These are phyloP conservation scores for Elongisporangium prolatum DNA, from an alignment of 352 stramenopile genomes.

Conservation along the genomic window DNA sequence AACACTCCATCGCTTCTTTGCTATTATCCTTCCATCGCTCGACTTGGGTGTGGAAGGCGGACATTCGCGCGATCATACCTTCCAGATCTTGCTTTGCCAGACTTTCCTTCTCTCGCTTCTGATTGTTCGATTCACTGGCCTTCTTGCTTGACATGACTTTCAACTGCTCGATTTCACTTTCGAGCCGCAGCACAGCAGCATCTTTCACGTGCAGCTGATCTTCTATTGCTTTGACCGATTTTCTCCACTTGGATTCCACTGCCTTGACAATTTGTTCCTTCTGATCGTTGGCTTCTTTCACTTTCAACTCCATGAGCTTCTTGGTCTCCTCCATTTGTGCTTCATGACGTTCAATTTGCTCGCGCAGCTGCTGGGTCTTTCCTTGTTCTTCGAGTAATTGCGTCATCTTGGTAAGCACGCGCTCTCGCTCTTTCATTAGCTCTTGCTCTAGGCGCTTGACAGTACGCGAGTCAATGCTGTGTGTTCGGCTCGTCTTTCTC, in stretches of 20 bases:
- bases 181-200: conserved; percentile 19
- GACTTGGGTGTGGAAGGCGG: conserved; percentile 40
- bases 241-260: conserved; percentile 20
- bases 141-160: conserved; percentile 10
- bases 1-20: conserved; percentile 33
- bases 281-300: conserved; percentile 6
- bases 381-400: conserved; percentile 59
- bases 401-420: conserved; percentile 63
- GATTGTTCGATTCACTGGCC: conserved; percentile 5
- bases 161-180: conserved; percentile 31
- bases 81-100: conserved; percentile 31
- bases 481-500: conserved; percentile 7
- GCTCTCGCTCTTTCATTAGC: conserved; percentile 66
- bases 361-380: conserved; percentile 54
- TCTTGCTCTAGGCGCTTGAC: conserved; percentile 29
- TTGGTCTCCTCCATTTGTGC: conserved; percentile 26
- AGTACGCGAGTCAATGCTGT: background rate
- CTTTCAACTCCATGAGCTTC: conserved; percentile 14
- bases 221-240: conserved; percentile 17
- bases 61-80: conserved; percentile 29
- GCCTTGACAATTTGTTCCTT: conserved; percentile 16
- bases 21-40: conserved; percentile 50
- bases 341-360: conserved; percentile 32
- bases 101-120: conserved; percentile 12
- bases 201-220: conserved; percentile 31